A percentile compares a stretch with the other conserved stretches of the same genome.
Conservation (phyloP, 257 asterid species). For the Prunella vulgaris region DNA sequence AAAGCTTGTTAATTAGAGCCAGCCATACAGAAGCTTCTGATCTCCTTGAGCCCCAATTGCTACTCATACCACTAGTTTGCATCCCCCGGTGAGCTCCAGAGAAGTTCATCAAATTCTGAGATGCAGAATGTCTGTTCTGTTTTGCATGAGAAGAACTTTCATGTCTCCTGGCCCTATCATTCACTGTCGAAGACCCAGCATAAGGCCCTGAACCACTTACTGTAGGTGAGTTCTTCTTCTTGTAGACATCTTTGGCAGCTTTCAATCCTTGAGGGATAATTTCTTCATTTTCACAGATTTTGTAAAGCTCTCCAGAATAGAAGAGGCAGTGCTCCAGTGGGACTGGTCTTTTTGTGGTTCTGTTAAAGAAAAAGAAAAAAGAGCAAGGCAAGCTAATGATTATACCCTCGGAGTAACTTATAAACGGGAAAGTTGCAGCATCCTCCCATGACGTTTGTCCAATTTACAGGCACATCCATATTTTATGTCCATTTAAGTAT, state of each 20-base stretch:
- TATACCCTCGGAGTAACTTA: background rate
- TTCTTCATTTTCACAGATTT: slow-evolving; percentile 80
- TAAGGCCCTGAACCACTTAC: slow-evolving; percentile 41
- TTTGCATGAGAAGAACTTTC: slow-evolving; percentile 36
- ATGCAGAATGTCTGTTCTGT: slow-evolving; percentile 51
- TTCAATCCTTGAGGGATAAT: slow-evolving; percentile 78
- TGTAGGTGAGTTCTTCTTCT: slow-evolving; percentile 47
- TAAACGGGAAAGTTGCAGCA: background rate
- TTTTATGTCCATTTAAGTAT: background rate
- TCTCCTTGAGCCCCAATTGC: slow-evolving; percentile 62
- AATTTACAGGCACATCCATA: slow-evolving; percentile 2
- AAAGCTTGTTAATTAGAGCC: slow-evolving; percentile 72
- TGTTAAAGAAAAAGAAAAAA: slow-evolving; percentile 21
- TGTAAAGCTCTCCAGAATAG: slow-evolving; percentile 89
- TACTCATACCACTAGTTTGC: slow-evolving; percentile 40
- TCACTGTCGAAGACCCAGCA: slow-evolving; percentile 46
- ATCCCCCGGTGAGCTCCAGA: slow-evolving; percentile 45
- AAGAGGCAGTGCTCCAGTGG: slow-evolving; percentile 96
- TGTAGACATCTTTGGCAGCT: slow-evolving; percentile 76
- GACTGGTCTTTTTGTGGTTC: slow-evolving; percentile 97
- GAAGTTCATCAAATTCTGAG: slow-evolving; percentile 30
- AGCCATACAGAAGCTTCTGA: slow-evolving; percentile 87
- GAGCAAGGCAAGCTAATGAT: slow-evolving; percentile 13
- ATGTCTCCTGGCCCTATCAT: slow-evolving; percentile 41
- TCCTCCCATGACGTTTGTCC: background rate